Evolutionary conservation across 345 rosid species (phyloP).

Genomic region (Eucalyptus cladocalyx): DNA sequence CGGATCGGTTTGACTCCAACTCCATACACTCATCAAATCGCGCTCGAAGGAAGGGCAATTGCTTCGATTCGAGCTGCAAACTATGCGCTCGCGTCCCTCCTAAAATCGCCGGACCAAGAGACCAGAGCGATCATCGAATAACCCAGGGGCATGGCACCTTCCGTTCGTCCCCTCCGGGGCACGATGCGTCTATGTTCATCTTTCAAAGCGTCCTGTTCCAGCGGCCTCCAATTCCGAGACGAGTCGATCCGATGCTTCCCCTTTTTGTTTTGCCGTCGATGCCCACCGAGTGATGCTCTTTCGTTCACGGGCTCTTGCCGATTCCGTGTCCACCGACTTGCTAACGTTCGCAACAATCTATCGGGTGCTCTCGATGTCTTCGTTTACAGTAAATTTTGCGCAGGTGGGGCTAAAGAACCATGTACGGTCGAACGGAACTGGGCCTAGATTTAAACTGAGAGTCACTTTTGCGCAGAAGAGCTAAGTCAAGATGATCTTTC

Average conservation of each 20-base stretch:
- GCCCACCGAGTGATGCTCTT: too few relatives aligned
- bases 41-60: neutral
- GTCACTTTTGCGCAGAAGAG: neutral
- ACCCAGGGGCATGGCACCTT: neutral
- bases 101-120: neutral
- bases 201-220: neutral
- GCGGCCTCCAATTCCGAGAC: neutral
- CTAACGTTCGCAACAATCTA: accelerated
- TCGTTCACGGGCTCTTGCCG: neutral
- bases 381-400: accelerated
- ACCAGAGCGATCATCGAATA: neutral
- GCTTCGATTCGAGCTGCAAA: neutral
- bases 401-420: neutral
- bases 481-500: neutral
- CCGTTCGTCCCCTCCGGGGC: neutral
- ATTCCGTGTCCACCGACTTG: neutral
- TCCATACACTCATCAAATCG: neutral
- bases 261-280: neutral
- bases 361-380: neutral
- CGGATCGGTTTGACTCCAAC: neutral
- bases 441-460: neutral
- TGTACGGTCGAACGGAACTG: neutral
- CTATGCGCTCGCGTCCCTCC: neutral
- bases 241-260: neutral
- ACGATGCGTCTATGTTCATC: neutral